Base-by-base conservation (phyloP, 805 yeast genomes). In the Candida incommunis region DNA sequence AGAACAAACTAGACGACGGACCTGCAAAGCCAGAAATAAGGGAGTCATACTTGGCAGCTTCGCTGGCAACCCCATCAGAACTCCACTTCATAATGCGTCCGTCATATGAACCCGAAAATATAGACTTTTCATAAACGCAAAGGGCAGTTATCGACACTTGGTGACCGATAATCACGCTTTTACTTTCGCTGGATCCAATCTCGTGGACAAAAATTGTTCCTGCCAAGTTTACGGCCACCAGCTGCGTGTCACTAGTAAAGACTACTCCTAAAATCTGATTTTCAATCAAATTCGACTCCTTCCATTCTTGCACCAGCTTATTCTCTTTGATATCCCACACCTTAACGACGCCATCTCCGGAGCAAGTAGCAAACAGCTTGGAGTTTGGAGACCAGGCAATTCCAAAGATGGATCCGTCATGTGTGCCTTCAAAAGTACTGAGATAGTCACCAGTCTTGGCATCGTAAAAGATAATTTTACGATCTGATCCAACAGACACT, bases 401-500 rank as follows among this genome's bases (percentile, higher is more conserved):
- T 0, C 82, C 79, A 55, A 79, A 82, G n/a, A 88, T 74, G 42
- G 96, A 88, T 41, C 94, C 94, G 4, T 73, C 70, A 54, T 90
- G 90, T 3, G 61, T 58, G 7, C 51, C 51, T 21, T 65, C 66
- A 23, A 78, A 58, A 53, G 71, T 74, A 45, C 71, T 69, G 16
- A 79, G 45, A 51, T 72, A 75, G 43, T 83, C 95, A 34, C 96
- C 96, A 3, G 83, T 74, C 52, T 80, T 78, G 21, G 96, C 96
- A 50, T 90, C 94, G 61, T 85, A 92, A 5, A 88, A 60, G 26
- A 74, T 82, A 46, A 85, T 75, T 42, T 69, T 65, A 51, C 94
- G 75, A 62, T 92, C 97, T 24, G 90, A 75, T 21, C 96, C 95
- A 2, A 81, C 95, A 54, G 86, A 75, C 7, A 80, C 80, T 11